These are phyloP conservation scores for Penicillium sp. DNA, from an alignment of 2,329 filamentous ascomycete species.

Conservation along the genomic window DNA sequence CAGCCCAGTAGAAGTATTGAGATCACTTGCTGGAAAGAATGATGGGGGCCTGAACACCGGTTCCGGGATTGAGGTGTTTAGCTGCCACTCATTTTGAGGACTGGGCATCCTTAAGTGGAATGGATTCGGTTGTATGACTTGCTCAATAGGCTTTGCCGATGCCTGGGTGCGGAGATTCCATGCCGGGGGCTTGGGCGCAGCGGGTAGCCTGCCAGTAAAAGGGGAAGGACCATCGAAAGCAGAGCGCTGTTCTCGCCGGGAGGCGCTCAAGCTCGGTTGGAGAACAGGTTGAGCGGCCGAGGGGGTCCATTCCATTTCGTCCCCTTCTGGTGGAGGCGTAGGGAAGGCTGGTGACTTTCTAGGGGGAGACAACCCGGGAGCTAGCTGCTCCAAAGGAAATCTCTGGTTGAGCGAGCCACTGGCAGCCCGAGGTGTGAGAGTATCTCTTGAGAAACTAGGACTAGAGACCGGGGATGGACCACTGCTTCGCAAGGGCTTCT, in stretches of 20 bases:
- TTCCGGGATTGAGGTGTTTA: constrained; percentile 22
- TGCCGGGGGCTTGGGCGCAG: constrained; percentile 42
- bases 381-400: constrained; percentile 47
- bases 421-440: constrained; percentile 18
- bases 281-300: constrained; percentile 39
- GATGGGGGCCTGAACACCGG: constrained; percentile 46
- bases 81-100: constrained; percentile 23
- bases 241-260: constrained; percentile 31
- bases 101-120: constrained; percentile 37
- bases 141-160: constrained; percentile 37
- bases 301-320: constrained; percentile 56
- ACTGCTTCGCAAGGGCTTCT: constrained; percentile 25
- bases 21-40: constrained; percentile 48
- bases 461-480: constrained; percentile 19
- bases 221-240: constrained; percentile 39
- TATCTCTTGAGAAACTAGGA: constrained; percentile 16
- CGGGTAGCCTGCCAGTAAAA: constrained; percentile 47
- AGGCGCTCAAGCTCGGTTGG: constrained; percentile 33
- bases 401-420: constrained; percentile 22
- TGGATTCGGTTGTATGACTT: constrained; percentile 39
- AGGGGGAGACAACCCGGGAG: constrained; percentile 27
- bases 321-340: constrained; percentile 43
- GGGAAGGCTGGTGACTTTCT: constrained; percentile 30
- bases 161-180: constrained; percentile 42
- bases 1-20: constrained; percentile 47